phyloP scores from a whole-genome alignment of 2,329 filamentous ascomycete genomes.

The Aureobasidium sp. region DNA sequence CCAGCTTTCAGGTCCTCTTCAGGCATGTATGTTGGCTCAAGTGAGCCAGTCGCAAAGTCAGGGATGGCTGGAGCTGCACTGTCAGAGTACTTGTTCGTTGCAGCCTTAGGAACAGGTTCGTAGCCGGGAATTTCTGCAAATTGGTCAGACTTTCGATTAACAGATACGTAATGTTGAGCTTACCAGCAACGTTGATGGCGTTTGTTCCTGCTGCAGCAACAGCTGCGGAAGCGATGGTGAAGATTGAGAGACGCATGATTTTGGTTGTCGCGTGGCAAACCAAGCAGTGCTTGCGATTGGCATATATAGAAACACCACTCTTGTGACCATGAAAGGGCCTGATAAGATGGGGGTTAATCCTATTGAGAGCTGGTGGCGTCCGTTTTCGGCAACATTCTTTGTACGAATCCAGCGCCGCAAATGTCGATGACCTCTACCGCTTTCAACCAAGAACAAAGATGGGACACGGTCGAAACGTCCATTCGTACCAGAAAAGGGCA shows the following conservation, averaged over 20 bases:
- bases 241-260: neutral
- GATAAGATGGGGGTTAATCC: neutral
- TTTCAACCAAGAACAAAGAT: neutral
- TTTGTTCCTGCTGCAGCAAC: neutral
- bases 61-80: neutral
- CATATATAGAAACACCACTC: neutral
- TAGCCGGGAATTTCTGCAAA: neutral
- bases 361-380: neutral
- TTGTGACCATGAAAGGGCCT: neutral
- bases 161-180: neutral
- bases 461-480: neutral
- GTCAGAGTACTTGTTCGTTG: neutral
- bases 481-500: too few relatives aligned
- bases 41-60: neutral
- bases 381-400: constrained; percentile 11
- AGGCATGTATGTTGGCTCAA: constrained; percentile 2
- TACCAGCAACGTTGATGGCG: neutral
- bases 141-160: neutral
- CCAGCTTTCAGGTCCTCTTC: neutral
- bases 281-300: neutral
- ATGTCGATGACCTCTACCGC: neutral
- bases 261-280: neutral
- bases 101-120: neutral
- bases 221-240: neutral
- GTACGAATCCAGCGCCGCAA: neutral